Evolutionary conservation across 1,139 yeast species (phyloP).

Genomic region (Blastobotrys illinoisensis): DNA sequence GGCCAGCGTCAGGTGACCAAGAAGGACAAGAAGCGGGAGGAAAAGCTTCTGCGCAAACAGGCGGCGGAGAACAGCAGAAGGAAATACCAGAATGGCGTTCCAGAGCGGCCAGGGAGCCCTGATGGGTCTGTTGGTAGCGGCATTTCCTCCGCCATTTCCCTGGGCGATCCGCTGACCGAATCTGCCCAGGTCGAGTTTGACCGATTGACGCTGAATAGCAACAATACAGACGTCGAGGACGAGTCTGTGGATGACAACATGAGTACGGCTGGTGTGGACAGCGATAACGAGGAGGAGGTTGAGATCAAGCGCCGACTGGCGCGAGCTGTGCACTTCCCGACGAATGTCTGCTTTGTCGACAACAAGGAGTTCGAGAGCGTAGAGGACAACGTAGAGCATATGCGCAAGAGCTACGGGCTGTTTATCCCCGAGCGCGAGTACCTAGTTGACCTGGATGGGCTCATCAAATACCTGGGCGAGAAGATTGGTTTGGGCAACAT

Average conservation of each 20-base stretch:
- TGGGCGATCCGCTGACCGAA: constrained; percentile 49
- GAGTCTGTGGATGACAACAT: constrained; percentile 14
- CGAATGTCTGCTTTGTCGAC: constrained; percentile 75
- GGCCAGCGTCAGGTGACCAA: constrained; percentile 33
- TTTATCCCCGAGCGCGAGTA: constrained; percentile 79
- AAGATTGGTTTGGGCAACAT: constrained; percentile 80
- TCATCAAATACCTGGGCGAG: constrained; percentile 70
- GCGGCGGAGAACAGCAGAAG: constrained; percentile 14
- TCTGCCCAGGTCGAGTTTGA: constrained; percentile 24
- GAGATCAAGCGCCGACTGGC: constrained; percentile 32
- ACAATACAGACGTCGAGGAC: constrained; percentile 25
- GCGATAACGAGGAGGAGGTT: constrained; percentile 29
- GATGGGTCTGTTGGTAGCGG: constrained; percentile 35
- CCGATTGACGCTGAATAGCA: constrained; percentile 19
- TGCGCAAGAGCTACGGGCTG: constrained; percentile 74
- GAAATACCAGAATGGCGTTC: not conserved
- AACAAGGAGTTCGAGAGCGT: constrained; percentile 44
- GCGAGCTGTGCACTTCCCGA: constrained; percentile 57
- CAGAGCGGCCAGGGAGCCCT: constrained; percentile 11
- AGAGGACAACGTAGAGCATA: constrained; percentile 67
- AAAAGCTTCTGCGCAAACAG: constrained; percentile 24
- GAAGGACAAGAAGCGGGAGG: constrained; percentile 36
- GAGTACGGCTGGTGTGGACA: constrained; percentile 9
- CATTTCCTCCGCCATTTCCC: constrained; percentile 57
- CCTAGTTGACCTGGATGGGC: constrained; percentile 63